Conservation (phyloP, 805 yeast genomes). For the Yueomyces sp. region DNA sequence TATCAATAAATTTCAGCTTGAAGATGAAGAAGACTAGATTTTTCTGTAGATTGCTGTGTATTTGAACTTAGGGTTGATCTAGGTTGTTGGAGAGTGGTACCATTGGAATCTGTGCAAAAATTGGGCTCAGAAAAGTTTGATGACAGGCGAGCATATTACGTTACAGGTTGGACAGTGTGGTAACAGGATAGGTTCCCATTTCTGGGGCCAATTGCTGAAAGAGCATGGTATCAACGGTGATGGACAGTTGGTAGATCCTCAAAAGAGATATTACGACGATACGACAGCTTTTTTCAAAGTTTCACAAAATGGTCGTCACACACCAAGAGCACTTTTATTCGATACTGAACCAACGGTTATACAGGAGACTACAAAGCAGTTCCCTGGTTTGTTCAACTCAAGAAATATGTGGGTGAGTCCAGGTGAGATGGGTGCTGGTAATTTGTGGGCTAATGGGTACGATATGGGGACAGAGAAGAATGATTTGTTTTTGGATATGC, state of each 20-base stretch:
- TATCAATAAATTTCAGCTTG: too few species aligned
- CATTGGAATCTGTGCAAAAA: too few species aligned
- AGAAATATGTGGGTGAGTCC: slow-evolving; percentile 66
- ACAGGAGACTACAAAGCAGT: slow-evolving; percentile 39
- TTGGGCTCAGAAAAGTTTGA: slow-evolving; percentile 2
- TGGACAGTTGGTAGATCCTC: slow-evolving; percentile 18
- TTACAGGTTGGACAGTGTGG: slow-evolving; percentile 83
- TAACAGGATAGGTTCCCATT: slow-evolving; percentile 84
- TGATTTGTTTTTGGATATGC: slow-evolving; percentile 67
- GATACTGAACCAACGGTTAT: slow-evolving; percentile 90
- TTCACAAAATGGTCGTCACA: slow-evolving; percentile 61
- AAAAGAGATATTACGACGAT: slow-evolving; percentile 39
- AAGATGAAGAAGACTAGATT: too few species aligned
- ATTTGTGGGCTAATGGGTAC: slow-evolving; percentile 91
- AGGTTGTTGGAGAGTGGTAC: too few species aligned
- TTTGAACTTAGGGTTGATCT: too few species aligned
- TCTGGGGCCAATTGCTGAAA: slow-evolving; percentile 77
- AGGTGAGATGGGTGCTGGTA: slow-evolving; percentile 91
- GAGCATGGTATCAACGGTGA: slow-evolving; percentile 68
- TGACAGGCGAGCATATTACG: slow-evolving; percentile 57
- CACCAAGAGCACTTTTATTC: slow-evolving; percentile 76
- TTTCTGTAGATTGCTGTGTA: too few species aligned
- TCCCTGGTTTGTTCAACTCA: slow-evolving; percentile 63
- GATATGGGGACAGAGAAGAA: slow-evolving; percentile 52
- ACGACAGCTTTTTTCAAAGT: slow-evolving; percentile 74